Evolutionary conservation across 2,329 filamentous ascomycete genomes (phyloP).

Genomic region (Fusarium clavum): DNA sequence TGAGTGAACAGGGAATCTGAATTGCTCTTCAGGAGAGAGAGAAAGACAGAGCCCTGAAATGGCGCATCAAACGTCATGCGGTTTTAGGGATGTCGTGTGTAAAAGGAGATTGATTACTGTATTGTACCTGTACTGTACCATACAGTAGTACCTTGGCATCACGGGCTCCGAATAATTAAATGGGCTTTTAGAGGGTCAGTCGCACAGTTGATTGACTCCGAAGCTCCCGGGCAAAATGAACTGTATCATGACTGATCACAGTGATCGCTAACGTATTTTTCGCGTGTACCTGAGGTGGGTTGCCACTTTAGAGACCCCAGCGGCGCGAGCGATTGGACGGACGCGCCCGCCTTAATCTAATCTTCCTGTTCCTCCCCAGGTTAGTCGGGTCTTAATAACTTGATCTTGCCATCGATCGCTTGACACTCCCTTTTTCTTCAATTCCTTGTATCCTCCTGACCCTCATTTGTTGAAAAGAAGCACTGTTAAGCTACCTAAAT

Average conservation of each 20-base stretch:
- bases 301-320: constrained; percentile 34
- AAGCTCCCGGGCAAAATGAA: constrained; percentile 31
- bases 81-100: not conserved
- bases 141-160: constrained; percentile 4
- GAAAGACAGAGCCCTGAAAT: constrained; percentile 8
- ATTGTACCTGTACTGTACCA: not conserved
- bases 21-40: constrained; percentile 4
- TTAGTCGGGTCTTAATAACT: constrained; percentile 37
- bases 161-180: constrained; percentile 5
- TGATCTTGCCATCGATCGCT: constrained; percentile 33
- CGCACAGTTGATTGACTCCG: constrained; percentile 33
- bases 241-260: constrained; percentile 17
- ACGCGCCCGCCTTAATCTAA: constrained; percentile 40
- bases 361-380: constrained; percentile 22
- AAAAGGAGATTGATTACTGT: constrained; percentile 21
- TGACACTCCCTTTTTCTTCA: constrained; percentile 37
- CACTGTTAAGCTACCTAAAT: constrained; percentile 2
- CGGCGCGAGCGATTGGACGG: constrained; percentile 33
- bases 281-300: constrained; percentile 29
- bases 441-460: constrained; percentile 27
- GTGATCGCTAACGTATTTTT: constrained; percentile 3
- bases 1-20: constrained; percentile 7
- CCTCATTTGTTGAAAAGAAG: constrained; percentile 31
- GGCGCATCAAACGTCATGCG: not conserved
- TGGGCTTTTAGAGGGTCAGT: constrained; percentile 7